Conservation (phyloP, 1,284 basidiomycete species). For the Neonothopanus nambi region DNA sequence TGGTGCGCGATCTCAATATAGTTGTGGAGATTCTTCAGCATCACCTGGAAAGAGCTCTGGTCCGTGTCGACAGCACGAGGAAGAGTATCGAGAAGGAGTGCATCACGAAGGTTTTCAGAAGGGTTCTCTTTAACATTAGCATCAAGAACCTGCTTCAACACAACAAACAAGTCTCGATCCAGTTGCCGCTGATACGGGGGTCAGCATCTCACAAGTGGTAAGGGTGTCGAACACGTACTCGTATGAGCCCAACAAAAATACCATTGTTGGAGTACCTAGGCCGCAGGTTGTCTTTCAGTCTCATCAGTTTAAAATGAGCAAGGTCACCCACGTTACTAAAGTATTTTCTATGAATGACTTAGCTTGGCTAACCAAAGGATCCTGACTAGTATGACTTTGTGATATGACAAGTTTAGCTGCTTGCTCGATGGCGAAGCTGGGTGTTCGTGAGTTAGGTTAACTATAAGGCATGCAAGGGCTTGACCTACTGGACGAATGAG, state of each 20-base stretch:
- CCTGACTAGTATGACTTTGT: constrained; percentile 52
- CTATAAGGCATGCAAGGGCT: constrained; percentile 3
- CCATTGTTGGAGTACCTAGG: constrained; percentile 54
- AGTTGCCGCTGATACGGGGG: constrained; percentile 31
- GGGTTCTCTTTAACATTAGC: constrained; percentile 34
- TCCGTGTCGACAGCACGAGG: constrained; percentile 50
- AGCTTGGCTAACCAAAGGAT: constrained; percentile 57
- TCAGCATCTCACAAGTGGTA: background rate
- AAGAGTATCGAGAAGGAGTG: constrained; percentile 57
- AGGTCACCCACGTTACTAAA: constrained; percentile 44
- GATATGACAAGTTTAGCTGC: constrained; percentile 47
- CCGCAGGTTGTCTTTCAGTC: background rate
- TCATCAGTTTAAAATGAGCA: constrained; percentile 10
- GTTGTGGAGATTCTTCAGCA: constrained; percentile 54
- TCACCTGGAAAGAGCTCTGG: constrained; percentile 43
- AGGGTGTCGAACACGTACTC: constrained; percentile 35
- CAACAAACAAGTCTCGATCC: constrained; percentile 49
- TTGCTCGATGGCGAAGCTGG: constrained; percentile 50
- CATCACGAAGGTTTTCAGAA: constrained; percentile 45
- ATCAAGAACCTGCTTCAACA: constrained; percentile 50
- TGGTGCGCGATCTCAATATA: constrained; percentile 58
- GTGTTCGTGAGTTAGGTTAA: background rate
- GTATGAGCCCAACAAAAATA: constrained; percentile 55
- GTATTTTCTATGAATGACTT: constrained; percentile 53
- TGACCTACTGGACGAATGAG: constrained; percentile 52